These are phyloP conservation scores for Jacaranda mimosifolia DNA, from an alignment of 257 asterid genomes.

Conservation along the genomic window DNA sequence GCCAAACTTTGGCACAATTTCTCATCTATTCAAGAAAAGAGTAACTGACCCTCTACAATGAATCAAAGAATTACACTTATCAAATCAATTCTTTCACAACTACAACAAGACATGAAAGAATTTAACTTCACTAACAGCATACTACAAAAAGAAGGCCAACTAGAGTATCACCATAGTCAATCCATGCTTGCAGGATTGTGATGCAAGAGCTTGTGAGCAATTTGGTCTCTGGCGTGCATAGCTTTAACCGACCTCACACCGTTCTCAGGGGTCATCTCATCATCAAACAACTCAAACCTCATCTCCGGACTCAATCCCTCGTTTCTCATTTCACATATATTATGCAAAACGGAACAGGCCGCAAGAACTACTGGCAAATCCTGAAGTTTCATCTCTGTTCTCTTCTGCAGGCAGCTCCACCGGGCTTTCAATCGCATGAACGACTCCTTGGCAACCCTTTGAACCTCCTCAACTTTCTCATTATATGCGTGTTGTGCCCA, in stretches of 20 bases:
- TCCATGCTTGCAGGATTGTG: constrained; percentile 33
- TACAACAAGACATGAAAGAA: constrained; percentile 19
- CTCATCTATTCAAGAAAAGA: constrained; percentile 19
- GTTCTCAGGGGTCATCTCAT: constrained; percentile 43
- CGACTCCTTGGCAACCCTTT: constrained; percentile 51
- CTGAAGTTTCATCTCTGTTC: constrained; percentile 63
- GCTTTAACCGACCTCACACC: constrained; percentile 44
- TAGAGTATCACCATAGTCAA: constrained; percentile 10
- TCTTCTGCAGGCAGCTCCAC: constrained; percentile 60
- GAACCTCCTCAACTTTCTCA: constrained; percentile 51
- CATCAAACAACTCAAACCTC: constrained; percentile 46
- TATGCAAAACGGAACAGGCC: constrained; percentile 60
- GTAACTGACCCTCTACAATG: not conserved
- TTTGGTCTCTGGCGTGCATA: constrained; percentile 44
- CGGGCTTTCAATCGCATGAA: constrained; percentile 52
- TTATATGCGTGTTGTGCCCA: constrained; percentile 59
- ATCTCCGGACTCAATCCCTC: constrained; percentile 43
- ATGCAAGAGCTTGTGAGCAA: constrained; percentile 54
- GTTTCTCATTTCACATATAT: constrained; percentile 52
- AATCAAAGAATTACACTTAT: constrained; percentile 7
- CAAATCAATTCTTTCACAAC: constrained; percentile 14
- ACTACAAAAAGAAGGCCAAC: not conserved
- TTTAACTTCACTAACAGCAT: not conserved
- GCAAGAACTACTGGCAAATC: constrained; percentile 62
- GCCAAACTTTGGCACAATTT: not conserved